phyloP scores from a whole-genome alignment of 2,329 filamentous ascomycete genomes.

The Alternaria solani region DNA sequence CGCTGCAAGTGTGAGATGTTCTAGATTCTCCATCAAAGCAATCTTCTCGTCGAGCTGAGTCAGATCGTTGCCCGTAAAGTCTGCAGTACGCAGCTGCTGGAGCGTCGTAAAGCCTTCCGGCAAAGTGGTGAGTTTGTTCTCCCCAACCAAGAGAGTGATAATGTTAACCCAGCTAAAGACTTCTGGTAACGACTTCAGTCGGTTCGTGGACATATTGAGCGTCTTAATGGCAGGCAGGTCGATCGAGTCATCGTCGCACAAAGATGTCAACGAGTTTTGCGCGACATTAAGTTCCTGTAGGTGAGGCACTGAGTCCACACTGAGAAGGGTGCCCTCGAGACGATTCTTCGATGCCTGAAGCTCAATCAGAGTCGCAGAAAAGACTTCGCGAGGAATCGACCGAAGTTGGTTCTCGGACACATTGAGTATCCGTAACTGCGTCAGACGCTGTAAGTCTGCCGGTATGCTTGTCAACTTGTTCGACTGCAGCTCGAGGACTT shows the following conservation, averaged over 20 bases:
- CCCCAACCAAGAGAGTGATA: constrained; percentile 76
- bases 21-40: constrained; percentile 78
- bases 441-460: constrained; percentile 70
- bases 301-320: constrained; percentile 65
- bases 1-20: constrained; percentile 79
- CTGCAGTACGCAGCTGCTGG: constrained; percentile 73
- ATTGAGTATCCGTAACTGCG: constrained; percentile 77
- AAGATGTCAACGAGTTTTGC: constrained; percentile 71
- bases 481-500: constrained; percentile 80
- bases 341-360: constrained; percentile 80
- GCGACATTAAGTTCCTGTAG: constrained; percentile 82
- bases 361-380: constrained; percentile 75
- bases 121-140: constrained; percentile 80
- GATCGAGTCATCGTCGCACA: constrained; percentile 62
- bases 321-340: constrained; percentile 74
- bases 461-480: constrained; percentile 81
- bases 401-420: constrained; percentile 80
- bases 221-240: constrained; percentile 75
- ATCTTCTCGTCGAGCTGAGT: constrained; percentile 77
- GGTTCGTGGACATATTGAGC: constrained; percentile 81
- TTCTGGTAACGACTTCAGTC: constrained; percentile 75
- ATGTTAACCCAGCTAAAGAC: constrained; percentile 78
- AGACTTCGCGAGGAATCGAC: constrained; percentile 72
- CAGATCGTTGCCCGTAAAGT: constrained; percentile 87
- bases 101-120: constrained; percentile 78